Percentiles rank a stretch among this genome's conserved stretches.
These are phyloP conservation scores for Tylopilus vinaceipallidus DNA, from an alignment of 768 basidiomycete species.

Conservation along the genomic window DNA sequence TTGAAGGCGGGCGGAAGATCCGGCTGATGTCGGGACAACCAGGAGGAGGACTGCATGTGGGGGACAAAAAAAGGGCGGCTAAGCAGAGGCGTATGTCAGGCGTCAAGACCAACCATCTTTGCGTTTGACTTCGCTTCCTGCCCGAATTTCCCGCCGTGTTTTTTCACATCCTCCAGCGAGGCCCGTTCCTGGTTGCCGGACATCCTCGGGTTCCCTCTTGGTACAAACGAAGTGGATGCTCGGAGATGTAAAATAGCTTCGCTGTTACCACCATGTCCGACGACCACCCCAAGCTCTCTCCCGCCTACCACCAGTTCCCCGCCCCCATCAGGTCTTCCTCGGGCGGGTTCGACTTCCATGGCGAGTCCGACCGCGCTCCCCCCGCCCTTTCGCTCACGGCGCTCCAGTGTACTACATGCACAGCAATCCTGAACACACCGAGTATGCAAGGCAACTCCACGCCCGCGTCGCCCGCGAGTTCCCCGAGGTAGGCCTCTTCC, in stretches of 20 bases:
- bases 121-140: neutral
- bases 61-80: neutral
- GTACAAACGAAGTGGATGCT: neutral
- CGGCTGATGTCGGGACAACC: conserved; percentile 40
- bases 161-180: too few relatives aligned
- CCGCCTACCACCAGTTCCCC: conserved; percentile 54
- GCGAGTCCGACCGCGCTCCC: conserved; percentile 34
- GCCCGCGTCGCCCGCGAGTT: conserved; percentile 62
- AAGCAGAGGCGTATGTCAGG: too few relatives aligned
- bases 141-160: neutral
- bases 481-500: conserved; percentile 50
- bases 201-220: neutral
- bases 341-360: conserved; percentile 78
- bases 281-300: conserved; percentile 37
- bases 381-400: neutral
- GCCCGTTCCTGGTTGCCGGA: neutral
- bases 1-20: conserved; percentile 37
- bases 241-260: too few relatives aligned
- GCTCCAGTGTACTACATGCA: conserved; percentile 62
- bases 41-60: too few relatives aligned
- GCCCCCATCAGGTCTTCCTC: conserved; percentile 53
- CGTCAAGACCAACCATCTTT: too few relatives aligned
- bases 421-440: conserved; percentile 37
- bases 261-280: neutral
- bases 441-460: conserved; percentile 55